A percentile compares a stretch with the other conserved stretches of the same genome.
phyloP scores from a whole-genome alignment of 2,329 filamentous ascomycete genomes.

The Pseudogymnoascus sp. region DNA sequence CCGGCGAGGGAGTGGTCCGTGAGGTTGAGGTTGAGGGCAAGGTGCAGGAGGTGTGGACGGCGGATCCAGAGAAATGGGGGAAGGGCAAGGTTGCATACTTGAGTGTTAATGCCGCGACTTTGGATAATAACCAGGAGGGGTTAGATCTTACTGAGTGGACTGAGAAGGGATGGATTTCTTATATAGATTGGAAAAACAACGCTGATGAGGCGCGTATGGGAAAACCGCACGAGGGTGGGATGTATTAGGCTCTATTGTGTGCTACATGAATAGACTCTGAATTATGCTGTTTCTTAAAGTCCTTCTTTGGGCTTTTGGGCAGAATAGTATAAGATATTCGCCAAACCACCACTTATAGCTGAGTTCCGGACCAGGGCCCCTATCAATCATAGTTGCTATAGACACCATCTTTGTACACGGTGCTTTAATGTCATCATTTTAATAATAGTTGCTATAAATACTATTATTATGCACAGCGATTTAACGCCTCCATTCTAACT shows the following conservation, averaged over 20 bases:
- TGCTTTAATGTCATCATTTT: too few species aligned
- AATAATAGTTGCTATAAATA: too few species aligned
- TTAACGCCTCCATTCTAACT: too few species aligned
- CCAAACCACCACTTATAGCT: too few species aligned
- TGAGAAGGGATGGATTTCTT: slow-evolving; percentile 32
- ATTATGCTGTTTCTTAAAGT: not conserved
- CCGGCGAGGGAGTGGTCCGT: slow-evolving; percentile 30
- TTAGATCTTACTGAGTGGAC: slow-evolving; percentile 35
- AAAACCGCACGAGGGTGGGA: slow-evolving; percentile 24
- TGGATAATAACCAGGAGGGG: slow-evolving; percentile 35
- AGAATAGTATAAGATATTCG: not conserved
- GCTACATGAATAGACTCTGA: not conserved
- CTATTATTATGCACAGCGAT: too few species aligned
- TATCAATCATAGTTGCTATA: too few species aligned
- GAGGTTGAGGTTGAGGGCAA: slow-evolving; percentile 19
- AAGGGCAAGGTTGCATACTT: slow-evolving; percentile 30
- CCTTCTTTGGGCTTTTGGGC: not conserved
- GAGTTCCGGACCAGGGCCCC: too few species aligned
- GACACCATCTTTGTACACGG: too few species aligned
- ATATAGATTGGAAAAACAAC: slow-evolving; percentile 22
- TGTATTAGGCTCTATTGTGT: slow-evolving; percentile 20
- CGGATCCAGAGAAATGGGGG: slow-evolving; percentile 27
- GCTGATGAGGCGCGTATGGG: slow-evolving; percentile 17
- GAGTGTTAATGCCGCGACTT: slow-evolving; percentile 35
- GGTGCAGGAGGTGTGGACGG: slow-evolving; percentile 27